Conservation (phyloP, 306 rosid species). For the Acacia confusa region DNA sequence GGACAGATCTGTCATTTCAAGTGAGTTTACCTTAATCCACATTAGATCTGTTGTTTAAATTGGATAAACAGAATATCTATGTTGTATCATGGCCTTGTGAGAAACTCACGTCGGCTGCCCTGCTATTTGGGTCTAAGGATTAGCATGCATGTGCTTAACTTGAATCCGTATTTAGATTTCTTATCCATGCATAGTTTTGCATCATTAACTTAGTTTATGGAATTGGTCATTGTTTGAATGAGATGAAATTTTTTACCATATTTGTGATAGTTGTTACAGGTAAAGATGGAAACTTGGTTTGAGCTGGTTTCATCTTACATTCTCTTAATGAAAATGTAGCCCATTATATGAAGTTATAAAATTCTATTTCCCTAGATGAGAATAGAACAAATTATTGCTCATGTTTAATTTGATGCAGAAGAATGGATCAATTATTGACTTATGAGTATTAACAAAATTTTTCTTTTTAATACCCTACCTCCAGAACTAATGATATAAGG, state of each 20-base stretch:
- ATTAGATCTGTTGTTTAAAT: background rate
- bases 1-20: slow-evolving; percentile 55
- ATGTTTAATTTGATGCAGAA: background rate
- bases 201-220: background rate
- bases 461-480: background rate
- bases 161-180: background rate
- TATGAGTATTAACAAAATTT: background rate
- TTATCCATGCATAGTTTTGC: background rate
- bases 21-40: slow-evolving; percentile 48
- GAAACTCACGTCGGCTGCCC: background rate
- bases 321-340: slow-evolving; percentile 7
- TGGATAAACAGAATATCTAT: background rate
- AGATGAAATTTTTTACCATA: background rate
- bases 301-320: background rate
- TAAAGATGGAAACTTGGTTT: background rate
- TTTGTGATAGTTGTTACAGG: background rate
- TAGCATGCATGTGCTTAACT: background rate
- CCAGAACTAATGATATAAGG: background rate
- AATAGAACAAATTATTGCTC: background rate
- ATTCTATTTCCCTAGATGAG: background rate
- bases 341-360: background rate
- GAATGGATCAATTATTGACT: background rate
- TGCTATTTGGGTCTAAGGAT: background rate
- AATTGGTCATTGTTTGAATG: background rate
- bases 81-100: background rate